Evolutionary conservation across 345 rosid genomes (phyloP).

Genomic region (Eucalyptus regnans): DNA sequence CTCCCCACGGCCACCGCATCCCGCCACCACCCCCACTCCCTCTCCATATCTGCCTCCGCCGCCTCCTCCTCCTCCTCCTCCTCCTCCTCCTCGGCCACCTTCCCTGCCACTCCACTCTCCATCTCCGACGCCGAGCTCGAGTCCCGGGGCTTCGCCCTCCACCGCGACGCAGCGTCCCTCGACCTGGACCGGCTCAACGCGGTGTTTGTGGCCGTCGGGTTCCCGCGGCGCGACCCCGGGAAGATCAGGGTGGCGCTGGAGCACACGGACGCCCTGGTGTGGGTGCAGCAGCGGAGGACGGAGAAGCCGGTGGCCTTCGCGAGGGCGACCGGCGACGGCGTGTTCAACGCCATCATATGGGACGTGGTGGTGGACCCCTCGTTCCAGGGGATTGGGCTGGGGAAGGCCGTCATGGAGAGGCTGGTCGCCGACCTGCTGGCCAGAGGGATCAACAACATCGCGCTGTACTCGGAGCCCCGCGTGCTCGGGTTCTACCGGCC

Average conservation of each 20-base stretch:
- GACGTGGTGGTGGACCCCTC: conserved; percentile 95
- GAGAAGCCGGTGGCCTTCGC: conserved; percentile 78
- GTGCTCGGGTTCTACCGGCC: conserved; percentile 92
- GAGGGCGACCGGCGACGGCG: conserved; percentile 84
- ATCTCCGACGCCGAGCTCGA: conserved; percentile 56
- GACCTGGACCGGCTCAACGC: conserved; percentile 68
- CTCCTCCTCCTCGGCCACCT: not conserved
- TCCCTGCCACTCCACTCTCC: conserved; percentile 12
- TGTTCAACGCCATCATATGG: conserved; percentile 92
- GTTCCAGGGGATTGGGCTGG: conserved; percentile 72
- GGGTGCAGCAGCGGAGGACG: conserved; percentile 55
- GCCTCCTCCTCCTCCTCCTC: not conserved
- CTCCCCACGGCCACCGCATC: not conserved
- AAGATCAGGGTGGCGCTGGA: conserved; percentile 60
- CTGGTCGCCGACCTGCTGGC: conserved; percentile 41
- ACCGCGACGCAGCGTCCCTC: conserved; percentile 42
- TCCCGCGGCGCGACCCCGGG: conserved; percentile 74
- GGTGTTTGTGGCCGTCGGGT: conserved; percentile 77
- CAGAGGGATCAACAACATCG: conserved; percentile 63
- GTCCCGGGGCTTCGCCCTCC: conserved; percentile 67
- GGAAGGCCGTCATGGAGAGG: conserved; percentile 87
- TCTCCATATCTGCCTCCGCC: not conserved
- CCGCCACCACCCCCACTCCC: not conserved
- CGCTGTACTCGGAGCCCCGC: conserved; percentile 79
- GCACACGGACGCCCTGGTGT: conserved; percentile 57